Percentiles rank a stretch among this genome's conserved stretches.
These are phyloP conservation scores for Triangularia verruculosa DNA, from an alignment of 2,329 filamentous ascomycete genomes.

Conservation along the genomic window DNA sequence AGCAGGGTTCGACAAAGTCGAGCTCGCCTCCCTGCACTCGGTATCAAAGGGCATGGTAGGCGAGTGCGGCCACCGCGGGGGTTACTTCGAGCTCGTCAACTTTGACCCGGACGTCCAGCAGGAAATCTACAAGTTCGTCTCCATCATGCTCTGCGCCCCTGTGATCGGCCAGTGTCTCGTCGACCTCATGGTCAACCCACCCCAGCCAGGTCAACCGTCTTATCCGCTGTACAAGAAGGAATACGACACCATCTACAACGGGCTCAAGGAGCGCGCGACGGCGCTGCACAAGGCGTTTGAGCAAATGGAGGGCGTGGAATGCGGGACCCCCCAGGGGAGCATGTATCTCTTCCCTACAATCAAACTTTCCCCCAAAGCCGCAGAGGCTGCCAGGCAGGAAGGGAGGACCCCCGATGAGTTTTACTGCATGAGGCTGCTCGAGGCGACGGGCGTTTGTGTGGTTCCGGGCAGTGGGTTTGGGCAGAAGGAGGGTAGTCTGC, in stretches of 20 bases:
- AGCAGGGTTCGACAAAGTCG: slow-evolving; percentile 72
- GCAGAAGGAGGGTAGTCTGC: slow-evolving; percentile 84
- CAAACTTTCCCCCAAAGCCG: slow-evolving; percentile 70
- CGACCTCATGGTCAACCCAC: slow-evolving; percentile 97
- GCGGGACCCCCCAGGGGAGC: slow-evolving; percentile 82
- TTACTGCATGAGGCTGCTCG: slow-evolving; percentile 86
- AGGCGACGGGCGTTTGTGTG: slow-evolving; percentile 91
- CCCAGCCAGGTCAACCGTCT: slow-evolving; percentile 76
- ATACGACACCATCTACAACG: slow-evolving; percentile 77
- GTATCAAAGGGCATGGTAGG: slow-evolving; percentile 98
- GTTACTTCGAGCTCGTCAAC: slow-evolving; percentile 93
- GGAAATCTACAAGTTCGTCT: slow-evolving; percentile 98
- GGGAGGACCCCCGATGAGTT: slow-evolving; percentile 82
- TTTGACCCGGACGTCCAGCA: slow-evolving; percentile 83
- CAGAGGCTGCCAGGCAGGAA: slow-evolving; percentile 71
- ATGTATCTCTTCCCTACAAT: slow-evolving; percentile 99
- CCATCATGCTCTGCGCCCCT: slow-evolving; percentile 92
- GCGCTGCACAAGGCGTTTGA: slow-evolving; percentile 88
- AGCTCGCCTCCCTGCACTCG: slow-evolving; percentile 89
- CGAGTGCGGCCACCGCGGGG: slow-evolving; percentile 95
- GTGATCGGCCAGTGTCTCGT: slow-evolving; percentile 95
- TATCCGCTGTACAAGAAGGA: slow-evolving; percentile 81
- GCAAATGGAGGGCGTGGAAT: slow-evolving; percentile 94
- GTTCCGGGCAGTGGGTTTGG: slow-evolving; percentile 92
- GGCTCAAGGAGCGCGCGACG: slow-evolving; percentile 73